Base-by-base conservation (phyloP, 257 asterid species). In the Forsythia suspensa region DNA sequence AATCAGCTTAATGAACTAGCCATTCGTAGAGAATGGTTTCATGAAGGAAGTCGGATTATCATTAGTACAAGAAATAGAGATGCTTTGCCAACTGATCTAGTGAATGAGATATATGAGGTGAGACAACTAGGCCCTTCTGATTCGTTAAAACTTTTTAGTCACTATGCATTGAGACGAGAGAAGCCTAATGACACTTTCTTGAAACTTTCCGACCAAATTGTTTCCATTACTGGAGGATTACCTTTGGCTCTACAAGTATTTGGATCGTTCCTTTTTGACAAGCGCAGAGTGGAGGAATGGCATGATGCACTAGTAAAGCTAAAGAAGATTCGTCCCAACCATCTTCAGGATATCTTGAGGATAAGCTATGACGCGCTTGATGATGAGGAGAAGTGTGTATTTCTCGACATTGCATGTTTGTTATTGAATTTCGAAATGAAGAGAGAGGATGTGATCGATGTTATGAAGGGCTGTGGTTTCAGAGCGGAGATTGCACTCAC, bases 331-430 rank as follows among this genome's bases (percentile, higher is more conserved):
- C 83, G 85, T n/a, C 87, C 87, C 0, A 67, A 77, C 16, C 44
- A 78, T 66, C 77, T 84, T 12, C 85, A 84, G 59, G 77, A 67
- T 5, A 70, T 81, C 52, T 51, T 84, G 39, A 77, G 72, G 80
- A 78, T 84, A 24, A 84, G 87, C 71, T 84, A 78, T 70, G 76
- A 72, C 4, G 81, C 78, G n/a, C 83, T 84, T 57, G 83, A 75
- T 68, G 85, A 41, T 4, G 81, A 84, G 72, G 87, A 75, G 39
- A 75, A 72, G 75, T 24, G 77, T 72, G 51, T 81, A 65, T 84
- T 84, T 76, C 88, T 84, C 66, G 88, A 84, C 24, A 73, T 84
- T 43, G 85, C 85, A 36, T 84, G 88, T 65, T 80, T 84, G 46
- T 77, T 84, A 55, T 74, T 81, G 48, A 51, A 84, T 73, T 52